Evolutionary conservation across 495 filamentous ascomycete genomes (phyloP), one percentile per base, ranked within the genome.

Genomic region (Tuber microsphaerosporum): DNA sequence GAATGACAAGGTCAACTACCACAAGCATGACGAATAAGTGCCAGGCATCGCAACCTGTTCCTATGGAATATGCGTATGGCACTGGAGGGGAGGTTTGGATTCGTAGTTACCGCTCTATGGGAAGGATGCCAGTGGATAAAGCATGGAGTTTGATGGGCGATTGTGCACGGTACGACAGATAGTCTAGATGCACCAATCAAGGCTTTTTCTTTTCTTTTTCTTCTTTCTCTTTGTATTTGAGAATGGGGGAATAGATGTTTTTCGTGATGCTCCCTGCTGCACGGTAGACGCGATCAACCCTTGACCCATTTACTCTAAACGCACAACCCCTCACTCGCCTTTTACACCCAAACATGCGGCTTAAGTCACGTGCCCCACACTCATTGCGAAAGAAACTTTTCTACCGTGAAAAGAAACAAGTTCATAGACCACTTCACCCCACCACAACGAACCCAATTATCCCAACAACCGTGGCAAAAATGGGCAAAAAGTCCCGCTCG

Each of bases 1-100:
- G 95, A 99, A 99, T 86, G 85, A 87, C 77, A 87, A 86, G 43
- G 93, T 97, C 87, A 99, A 99, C 89, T 94, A 97, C 88, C 93
- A 97, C 90, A 93, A 96, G 88, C 90, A 90, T 85, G 92, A 96
- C 86, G 91, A 93, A 71, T 84, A 75, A 65, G 70, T 44, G 19
- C 51, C 19, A 17, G 17, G 51, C 34, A 2, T 19, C 56, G 26
- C 26, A 17, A 26, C 19, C 4, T 19, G 26, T 65, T 12, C 14
- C 56, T 34, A 34, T 34, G 56, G 14, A 26, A 65, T 65, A 7
- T 65, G 26, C 12, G 26, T 65, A 31, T 19, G 26, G 56, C 16
- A 7, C 51, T 61, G 12, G 51, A 16, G n/a, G 56, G 56, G 26
- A 34, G 56, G 12, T 65, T 17, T 65, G 56, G 56, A 19, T 65